Conservation (phyloP, 345 rosid species). For the Boechera divaricarpa region DNA sequence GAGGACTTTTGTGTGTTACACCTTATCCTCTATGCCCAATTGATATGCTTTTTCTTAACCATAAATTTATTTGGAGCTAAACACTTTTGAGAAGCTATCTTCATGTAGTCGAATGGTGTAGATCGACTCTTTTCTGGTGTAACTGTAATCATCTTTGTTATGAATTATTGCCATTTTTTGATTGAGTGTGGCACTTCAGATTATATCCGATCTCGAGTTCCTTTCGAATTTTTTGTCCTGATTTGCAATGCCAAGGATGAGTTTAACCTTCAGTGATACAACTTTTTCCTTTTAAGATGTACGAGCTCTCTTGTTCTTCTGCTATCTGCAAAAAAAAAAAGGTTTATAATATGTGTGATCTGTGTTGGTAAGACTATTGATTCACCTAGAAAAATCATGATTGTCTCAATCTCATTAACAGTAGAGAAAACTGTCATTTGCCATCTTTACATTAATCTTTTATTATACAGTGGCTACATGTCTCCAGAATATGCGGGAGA, state of each 20-base stretch:
- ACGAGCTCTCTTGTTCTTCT: too few relatives aligned
- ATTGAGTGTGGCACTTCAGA: background rate
- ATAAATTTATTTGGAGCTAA: background rate
- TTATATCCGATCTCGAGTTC: background rate
- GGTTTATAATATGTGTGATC: too few relatives aligned
- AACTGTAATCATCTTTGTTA: background rate
- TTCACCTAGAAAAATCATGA: too few relatives aligned
- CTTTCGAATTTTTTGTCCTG: background rate
- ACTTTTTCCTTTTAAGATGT: too few relatives aligned
- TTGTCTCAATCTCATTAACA: too few relatives aligned
- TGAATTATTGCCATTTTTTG: background rate
- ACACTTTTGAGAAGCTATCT: slow-evolving; percentile 19
- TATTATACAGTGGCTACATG: background rate
- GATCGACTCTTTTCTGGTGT: background rate
- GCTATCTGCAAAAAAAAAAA: too few relatives aligned
- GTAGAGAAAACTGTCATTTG: too few relatives aligned
- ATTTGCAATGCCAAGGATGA: background rate
- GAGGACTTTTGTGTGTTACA: slow-evolving; percentile 9
- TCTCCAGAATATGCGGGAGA: background rate
- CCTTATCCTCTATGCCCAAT: background rate
- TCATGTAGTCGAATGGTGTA: background rate
- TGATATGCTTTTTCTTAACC: background rate
- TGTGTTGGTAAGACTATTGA: too few relatives aligned
- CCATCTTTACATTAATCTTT: background rate
- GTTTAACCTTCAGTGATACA: too few relatives aligned